Conservation (phyloP, 768 basidiomycete species). For the Serendipita sp. region DNA sequence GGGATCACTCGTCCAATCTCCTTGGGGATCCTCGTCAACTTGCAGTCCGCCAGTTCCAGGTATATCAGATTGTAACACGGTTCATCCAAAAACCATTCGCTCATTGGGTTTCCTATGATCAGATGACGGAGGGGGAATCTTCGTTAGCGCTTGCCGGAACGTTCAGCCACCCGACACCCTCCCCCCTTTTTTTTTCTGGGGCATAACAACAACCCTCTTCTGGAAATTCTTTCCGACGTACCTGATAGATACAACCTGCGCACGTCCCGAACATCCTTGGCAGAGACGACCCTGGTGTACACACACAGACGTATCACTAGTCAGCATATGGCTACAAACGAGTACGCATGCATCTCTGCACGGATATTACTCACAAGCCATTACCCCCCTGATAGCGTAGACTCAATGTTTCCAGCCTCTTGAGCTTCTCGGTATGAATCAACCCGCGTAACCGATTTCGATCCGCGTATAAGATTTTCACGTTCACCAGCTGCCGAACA, state of each 20-base stretch:
- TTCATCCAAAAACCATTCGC: conserved; percentile 33
- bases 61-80: conserved; percentile 82
- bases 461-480: conserved; percentile 88
- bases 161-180: too few species aligned
- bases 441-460: conserved; percentile 36
- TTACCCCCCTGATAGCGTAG: conserved; percentile 73
- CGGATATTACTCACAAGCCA: conserved; percentile 42
- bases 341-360: not conserved
- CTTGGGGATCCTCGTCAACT: conserved; percentile 56
- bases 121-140: conserved; percentile 12
- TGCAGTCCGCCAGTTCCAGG: conserved; percentile 80
- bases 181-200: not conserved
- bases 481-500: conserved; percentile 38
- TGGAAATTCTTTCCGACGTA: conserved; percentile 24
- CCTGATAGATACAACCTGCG: conserved; percentile 91
- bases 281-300: conserved; percentile 15
- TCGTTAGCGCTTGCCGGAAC: conserved; percentile 7
- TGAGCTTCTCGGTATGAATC: conserved; percentile 30
- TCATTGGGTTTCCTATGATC: conserved; percentile 53
- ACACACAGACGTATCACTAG: not conserved
- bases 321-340: not conserved
- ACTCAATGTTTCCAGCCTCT: conserved; percentile 76
- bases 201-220: not conserved
- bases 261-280: conserved; percentile 63
- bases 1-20: conserved; percentile 47